Conservation (phyloP, 1,284 basidiomycete genomes). For the Testicularia cyperi region DNA sequence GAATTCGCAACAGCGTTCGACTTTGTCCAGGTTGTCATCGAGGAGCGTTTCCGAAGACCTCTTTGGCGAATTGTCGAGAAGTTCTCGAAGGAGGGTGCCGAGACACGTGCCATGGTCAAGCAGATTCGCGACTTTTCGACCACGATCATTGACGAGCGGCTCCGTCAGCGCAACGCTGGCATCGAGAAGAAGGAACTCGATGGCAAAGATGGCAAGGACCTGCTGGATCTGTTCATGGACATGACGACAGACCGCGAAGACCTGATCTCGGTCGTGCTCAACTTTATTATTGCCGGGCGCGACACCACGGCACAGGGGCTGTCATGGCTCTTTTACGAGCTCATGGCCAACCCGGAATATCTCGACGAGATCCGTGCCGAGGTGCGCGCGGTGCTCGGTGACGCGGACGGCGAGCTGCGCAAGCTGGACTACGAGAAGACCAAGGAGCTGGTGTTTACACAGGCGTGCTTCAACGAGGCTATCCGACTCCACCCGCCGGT, state of each 20-base stretch:
- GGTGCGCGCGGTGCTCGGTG: conserved; percentile 22
- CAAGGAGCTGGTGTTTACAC: conserved; percentile 44
- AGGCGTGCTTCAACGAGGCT: conserved; percentile 46
- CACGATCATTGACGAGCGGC: conserved; percentile 48
- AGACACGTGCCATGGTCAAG: conserved; percentile 31
- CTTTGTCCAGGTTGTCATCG: conserved; percentile 42
- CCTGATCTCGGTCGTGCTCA: conserved; percentile 46
- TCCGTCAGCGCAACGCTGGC: conserved; percentile 18
- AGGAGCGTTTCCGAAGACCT: conserved; percentile 30
- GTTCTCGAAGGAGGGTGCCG: conserved; percentile 28
- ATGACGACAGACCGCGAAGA: conserved; percentile 37
- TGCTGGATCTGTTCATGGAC: conserved; percentile 52
- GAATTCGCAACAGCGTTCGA: conserved; percentile 37
- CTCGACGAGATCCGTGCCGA: conserved; percentile 40
- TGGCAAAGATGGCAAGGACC: conserved; percentile 47
- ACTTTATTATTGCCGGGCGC: conserved; percentile 52
- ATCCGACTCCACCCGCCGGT: conserved; percentile 48
- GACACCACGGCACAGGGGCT: conserved; percentile 50
- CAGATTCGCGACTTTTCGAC: conserved; percentile 50
- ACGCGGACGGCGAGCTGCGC: conserved; percentile 11
- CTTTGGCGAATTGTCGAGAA: conserved; percentile 25
- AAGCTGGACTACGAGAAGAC: conserved; percentile 39
- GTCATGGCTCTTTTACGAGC: conserved; percentile 48
- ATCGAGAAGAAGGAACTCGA: conserved; percentile 21
- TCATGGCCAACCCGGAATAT: conserved; percentile 30